Base-by-base conservation (phyloP, 805 yeast genomes). In the Wickerhamomyces chaumierensis region DNA sequence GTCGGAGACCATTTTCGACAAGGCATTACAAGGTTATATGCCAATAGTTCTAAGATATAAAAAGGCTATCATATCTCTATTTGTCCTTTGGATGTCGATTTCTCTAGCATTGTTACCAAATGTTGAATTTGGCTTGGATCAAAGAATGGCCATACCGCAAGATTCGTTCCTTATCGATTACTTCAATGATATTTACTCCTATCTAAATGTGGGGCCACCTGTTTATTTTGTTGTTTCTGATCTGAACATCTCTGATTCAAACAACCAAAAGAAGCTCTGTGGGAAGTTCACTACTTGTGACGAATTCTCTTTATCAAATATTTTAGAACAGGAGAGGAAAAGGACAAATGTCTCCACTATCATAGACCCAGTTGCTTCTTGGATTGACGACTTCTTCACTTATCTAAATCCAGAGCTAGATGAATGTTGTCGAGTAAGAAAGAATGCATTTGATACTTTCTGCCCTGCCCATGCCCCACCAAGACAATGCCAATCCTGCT, bases 161-260 rank as follows among this genome's bases (percentile, higher is more conserved):
- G 87, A 73, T 39, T 88, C 96, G 0, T 85, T 87, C 51, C 59
- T 92, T 52, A 77, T 87, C 31, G 71, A 75, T 38, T 92, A 90
- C 57, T 90, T 84, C 61, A 65, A 79, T 46, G 85, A 88, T 39
- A 65, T 87, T 3, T 82, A 80, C 53, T 58, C 68, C 2, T 82
- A 78, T 53, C 65, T 90, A 43, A 78, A 81, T 42, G 82, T 82
- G 7, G 98, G 97, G 0, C 95, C 98, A 1, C 98, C 98, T 0
- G 69, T 84, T 1, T 92, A 82, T 52, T 81, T 87, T 57, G 86
- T 92, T 18, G 75, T 84, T n/a, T 71, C 74, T 34, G 77, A 73
- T 38, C 53, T 75, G 36, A 80, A 84, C 49, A 66, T 82, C 5
- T 83, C 90, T 0, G 41, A 57, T 13, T 62, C 83, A 35, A 60